A percentile compares a stretch with the other conserved stretches of the same genome.
Conservation (phyloP, 139 green algal genomes). For the Coelastrella sp. region DNA sequence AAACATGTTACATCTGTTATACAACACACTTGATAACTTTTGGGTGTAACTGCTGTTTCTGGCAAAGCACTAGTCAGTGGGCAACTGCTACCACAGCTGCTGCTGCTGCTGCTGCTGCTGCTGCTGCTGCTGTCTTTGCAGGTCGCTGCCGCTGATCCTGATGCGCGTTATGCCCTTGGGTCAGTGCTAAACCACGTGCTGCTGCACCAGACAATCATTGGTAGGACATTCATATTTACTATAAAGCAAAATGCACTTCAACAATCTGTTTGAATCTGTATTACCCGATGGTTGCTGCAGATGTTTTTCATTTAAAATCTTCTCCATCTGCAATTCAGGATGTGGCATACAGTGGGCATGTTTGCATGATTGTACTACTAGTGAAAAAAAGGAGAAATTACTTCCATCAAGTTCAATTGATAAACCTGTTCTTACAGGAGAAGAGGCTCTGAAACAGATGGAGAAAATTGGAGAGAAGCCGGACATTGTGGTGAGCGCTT, state of each 20-base stretch:
- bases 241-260: too few relatives aligned
- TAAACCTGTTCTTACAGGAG: constrained; percentile 23
- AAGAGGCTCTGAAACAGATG: constrained; percentile 54
- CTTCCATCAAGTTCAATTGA: too few relatives aligned
- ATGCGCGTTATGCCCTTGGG: constrained; percentile 51
- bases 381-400: too few relatives aligned
- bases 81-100: neutral
- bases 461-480: constrained; percentile 51
- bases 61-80: neutral
- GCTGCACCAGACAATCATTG: constrained; percentile 57
- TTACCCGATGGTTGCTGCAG: neutral
- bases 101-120: neutral
- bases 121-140: constrained; percentile 16
- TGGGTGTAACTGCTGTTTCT: neutral
- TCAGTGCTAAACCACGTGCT: constrained; percentile 57
- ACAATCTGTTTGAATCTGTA: too few relatives aligned
- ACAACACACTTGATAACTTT: neutral
- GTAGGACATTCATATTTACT: neutral
- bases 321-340: too few relatives aligned
- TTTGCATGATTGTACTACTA: too few relatives aligned
- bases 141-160: constrained; percentile 45
- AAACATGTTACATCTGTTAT: neutral
- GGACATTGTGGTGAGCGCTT: constrained; percentile 57
- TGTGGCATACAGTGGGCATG: neutral
- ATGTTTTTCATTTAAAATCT: neutral